A percentile compares a stretch with the other conserved stretches of the same genome.
phyloP scores from a whole-genome alignment of 2,329 filamentous ascomycete genomes.

The Coniochaeta ligniaria region DNA sequence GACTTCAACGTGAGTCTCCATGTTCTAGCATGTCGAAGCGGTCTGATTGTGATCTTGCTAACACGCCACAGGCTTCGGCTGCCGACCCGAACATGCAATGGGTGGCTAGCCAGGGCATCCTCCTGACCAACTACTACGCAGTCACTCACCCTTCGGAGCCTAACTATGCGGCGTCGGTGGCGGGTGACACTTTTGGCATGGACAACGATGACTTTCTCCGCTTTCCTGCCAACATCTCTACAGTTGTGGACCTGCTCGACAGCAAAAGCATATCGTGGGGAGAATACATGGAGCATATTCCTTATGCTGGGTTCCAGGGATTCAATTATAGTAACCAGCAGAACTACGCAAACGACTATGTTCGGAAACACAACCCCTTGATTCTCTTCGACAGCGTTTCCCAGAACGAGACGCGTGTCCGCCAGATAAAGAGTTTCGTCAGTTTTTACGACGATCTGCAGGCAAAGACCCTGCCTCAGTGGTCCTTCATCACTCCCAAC shows the following conservation, averaged over 20 bases:
- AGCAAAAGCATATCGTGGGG: slow-evolving; percentile 30
- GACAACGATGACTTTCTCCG: slow-evolving; percentile 36
- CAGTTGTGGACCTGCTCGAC: slow-evolving; percentile 37
- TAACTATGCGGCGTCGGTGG: slow-evolving; percentile 21
- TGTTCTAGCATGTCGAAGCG: neutral
- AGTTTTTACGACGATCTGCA: slow-evolving; percentile 53
- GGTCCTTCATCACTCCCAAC: slow-evolving; percentile 55
- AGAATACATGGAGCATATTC: slow-evolving; percentile 37
- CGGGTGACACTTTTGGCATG: slow-evolving; percentile 31
- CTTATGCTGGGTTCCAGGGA: slow-evolving; percentile 39
- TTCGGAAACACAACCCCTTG: slow-evolving; percentile 35
- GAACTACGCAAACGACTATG: slow-evolving; percentile 24
- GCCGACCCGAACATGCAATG: neutral
- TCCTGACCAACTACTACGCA: neutral
- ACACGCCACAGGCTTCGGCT: neutral
- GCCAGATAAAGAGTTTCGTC: slow-evolving; percentile 55
- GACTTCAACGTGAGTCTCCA: neutral
- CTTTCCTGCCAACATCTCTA: slow-evolving; percentile 36
- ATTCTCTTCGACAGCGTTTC: slow-evolving; percentile 34
- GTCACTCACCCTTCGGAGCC: slow-evolving; percentile 26
- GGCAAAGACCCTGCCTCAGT: slow-evolving; percentile 53
- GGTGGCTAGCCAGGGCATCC: neutral
- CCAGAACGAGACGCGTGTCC: slow-evolving; percentile 37
- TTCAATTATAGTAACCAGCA: slow-evolving; percentile 28
- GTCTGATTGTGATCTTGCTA: neutral